A percentile compares a stretch with the other conserved stretches of the same genome.
phyloP scores from a whole-genome alignment of 495 filamentous ascomycete species.

The Penicillium tannophilum region DNA sequence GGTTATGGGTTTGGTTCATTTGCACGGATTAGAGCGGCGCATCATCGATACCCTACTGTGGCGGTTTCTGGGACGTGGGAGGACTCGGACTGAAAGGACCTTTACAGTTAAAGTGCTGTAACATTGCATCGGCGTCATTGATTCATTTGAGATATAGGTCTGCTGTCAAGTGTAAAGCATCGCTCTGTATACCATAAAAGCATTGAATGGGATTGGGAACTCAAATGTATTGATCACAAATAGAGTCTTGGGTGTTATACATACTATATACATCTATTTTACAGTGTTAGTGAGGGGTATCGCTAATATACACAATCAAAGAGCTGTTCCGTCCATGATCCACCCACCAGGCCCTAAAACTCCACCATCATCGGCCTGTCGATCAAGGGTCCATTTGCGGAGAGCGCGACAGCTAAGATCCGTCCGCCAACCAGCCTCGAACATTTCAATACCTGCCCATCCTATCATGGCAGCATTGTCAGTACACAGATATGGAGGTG shows the following conservation, averaged over 20 bases:
- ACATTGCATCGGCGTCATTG: constrained; percentile 35
- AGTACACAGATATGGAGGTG: constrained; percentile 76
- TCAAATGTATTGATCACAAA: neutral
- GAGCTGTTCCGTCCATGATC: constrained; percentile 21
- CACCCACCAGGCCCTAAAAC: constrained; percentile 48
- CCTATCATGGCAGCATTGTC: constrained; percentile 99
- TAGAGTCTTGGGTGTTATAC: neutral
- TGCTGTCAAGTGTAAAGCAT: constrained; percentile 2
- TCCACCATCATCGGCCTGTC: constrained; percentile 53
- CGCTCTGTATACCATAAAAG: neutral
- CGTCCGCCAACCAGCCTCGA: constrained; percentile 70
- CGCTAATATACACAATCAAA: constrained; percentile 29
- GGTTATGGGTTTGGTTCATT: constrained; percentile 23
- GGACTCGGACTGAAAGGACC: constrained; percentile 20
- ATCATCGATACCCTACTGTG: constrained; percentile 37
- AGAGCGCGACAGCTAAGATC: constrained; percentile 59
- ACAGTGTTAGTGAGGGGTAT: constrained; percentile 15
- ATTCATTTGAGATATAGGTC: constrained; percentile 14
- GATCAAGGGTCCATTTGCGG: constrained; percentile 80
- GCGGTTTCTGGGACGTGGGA: constrained; percentile 28
- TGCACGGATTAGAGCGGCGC: constrained; percentile 33
- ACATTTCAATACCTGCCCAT: constrained; percentile 95
- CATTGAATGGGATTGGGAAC: constrained; percentile 8
- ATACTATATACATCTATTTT: constrained; percentile 6
- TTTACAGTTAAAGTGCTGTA: constrained; percentile 13